A percentile compares a stretch with the other conserved stretches of the same genome.
These are phyloP conservation scores for Anthoceros angustus DNA, from an alignment of 225 moss, liverwort and hornwort genomes.

Conservation along the genomic window DNA sequence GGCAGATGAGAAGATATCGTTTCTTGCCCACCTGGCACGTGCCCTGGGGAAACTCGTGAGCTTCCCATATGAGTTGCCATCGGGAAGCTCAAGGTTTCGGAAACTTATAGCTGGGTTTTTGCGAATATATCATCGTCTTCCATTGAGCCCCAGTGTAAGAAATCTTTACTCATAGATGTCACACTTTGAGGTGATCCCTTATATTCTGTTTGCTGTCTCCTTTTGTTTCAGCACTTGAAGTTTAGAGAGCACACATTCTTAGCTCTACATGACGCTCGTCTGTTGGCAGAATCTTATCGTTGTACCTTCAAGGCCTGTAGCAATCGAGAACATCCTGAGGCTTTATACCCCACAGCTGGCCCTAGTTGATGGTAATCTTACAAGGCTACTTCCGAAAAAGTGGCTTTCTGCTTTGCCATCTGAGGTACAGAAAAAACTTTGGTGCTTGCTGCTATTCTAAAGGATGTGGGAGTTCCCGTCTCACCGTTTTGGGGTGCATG, in stretches of 20 bases:
- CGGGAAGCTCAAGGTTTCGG: constrained; percentile 59
- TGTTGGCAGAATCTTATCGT: constrained; percentile 66
- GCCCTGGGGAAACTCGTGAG: constrained; percentile 52
- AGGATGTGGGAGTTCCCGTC: not conserved
- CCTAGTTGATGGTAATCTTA: constrained; percentile 63
- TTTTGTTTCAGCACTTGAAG: not conserved
- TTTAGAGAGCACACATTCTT: not conserved
- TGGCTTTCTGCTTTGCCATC: constrained; percentile 66
- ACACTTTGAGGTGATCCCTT: too few relatives aligned
- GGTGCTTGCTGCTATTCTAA: not conserved
- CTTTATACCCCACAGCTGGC: constrained; percentile 78
- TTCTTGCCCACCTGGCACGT: constrained; percentile 81
- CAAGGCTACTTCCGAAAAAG: constrained; percentile 67
- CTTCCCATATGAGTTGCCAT: constrained; percentile 68
- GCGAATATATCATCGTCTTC: constrained; percentile 81
- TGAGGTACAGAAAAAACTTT: constrained; percentile 22
- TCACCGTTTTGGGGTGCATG: too few relatives aligned
- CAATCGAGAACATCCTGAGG: constrained; percentile 69
- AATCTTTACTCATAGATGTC: not conserved
- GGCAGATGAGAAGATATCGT: constrained; percentile 96
- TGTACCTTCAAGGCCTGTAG: constrained; percentile 74
- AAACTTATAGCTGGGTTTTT: constrained; percentile 83
- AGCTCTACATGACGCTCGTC: not conserved
- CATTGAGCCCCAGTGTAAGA: constrained; percentile 67
- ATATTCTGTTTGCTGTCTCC: not conserved